Evolutionary conservation across 2,329 filamentous ascomycete genomes (phyloP).

Genomic region (Proliferodiscus dingleyae): DNA sequence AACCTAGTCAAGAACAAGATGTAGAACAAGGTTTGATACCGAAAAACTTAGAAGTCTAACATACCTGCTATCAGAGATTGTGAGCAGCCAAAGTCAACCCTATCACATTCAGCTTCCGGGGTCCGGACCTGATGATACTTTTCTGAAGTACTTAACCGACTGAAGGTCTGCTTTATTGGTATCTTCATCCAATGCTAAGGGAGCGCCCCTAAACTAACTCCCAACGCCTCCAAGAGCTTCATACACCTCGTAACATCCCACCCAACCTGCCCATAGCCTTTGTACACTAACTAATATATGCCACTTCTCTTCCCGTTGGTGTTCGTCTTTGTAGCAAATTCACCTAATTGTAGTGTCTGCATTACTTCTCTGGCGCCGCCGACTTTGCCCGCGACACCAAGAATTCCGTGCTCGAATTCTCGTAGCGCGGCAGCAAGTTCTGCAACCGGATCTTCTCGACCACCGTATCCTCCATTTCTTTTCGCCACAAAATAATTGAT

Average conservation of each 20-base stretch:
- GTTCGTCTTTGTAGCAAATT: slow-evolving; percentile 14
- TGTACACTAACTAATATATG: slow-evolving; percentile 25
- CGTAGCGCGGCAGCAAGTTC: slow-evolving; percentile 55
- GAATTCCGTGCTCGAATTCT: slow-evolving; percentile 61
- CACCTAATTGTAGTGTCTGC: slow-evolving; percentile 50
- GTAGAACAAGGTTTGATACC: too few species aligned
- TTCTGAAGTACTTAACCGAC: too few species aligned
- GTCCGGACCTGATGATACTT: too few species aligned
- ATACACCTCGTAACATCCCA: slow-evolving; percentile 6
- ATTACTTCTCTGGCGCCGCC: slow-evolving; percentile 56
- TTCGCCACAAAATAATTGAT: slow-evolving; percentile 48
- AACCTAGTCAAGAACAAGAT: too few species aligned
- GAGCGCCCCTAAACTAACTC: too few species aligned
- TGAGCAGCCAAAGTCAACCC: too few species aligned
- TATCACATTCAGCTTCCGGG: too few species aligned
- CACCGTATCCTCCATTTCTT: slow-evolving; percentile 34
- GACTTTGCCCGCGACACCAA: slow-evolving; percentile 57
- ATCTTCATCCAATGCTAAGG: too few species aligned
- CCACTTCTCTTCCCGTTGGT: slow-evolving; percentile 20
- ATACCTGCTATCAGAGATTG: too few species aligned
- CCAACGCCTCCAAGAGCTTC: slow-evolving; percentile 3
- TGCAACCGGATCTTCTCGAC: slow-evolving; percentile 41
- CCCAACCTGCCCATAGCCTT: too few species aligned
- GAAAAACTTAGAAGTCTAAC: too few species aligned
- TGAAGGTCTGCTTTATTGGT: too few species aligned